Conservation (phyloP, 1,139 yeast species). For the Scheffersomyces stambukii region DNA sequence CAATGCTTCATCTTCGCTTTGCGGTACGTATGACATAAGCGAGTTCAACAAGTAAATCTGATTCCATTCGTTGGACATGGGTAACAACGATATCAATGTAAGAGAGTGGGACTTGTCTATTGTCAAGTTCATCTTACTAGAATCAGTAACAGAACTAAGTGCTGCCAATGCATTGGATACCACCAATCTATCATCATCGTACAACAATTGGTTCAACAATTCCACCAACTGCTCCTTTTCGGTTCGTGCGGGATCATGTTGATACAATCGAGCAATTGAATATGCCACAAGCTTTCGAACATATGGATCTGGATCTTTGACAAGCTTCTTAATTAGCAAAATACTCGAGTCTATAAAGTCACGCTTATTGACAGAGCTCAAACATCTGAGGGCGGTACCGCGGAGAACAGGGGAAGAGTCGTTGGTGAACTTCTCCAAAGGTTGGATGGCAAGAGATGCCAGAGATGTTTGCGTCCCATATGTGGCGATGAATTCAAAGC, state of each 20-base stretch:
- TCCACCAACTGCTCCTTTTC: slow-evolving; percentile 46
- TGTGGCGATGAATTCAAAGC: slow-evolving; percentile 55
- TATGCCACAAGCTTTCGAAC: slow-evolving; percentile 69
- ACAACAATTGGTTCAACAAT: slow-evolving; percentile 53
- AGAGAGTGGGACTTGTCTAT: slow-evolving; percentile 56
- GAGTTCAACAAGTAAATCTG: slow-evolving; percentile 70
- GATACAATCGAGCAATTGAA: slow-evolving; percentile 67
- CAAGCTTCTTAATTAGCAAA: slow-evolving; percentile 20
- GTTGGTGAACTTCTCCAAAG: slow-evolving; percentile 47
- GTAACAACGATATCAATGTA: slow-evolving; percentile 45
- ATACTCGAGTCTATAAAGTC: slow-evolving; percentile 43
- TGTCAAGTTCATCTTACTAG: slow-evolving; percentile 46
- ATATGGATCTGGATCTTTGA: slow-evolving; percentile 53
- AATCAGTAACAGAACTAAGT: slow-evolving; percentile 61
- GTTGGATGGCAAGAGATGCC: slow-evolving; percentile 54
- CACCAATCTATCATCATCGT: slow-evolving; percentile 57
- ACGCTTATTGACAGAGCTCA: slow-evolving; percentile 54
- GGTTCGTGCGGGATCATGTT: slow-evolving; percentile 46
- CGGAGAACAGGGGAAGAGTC: slow-evolving; percentile 33
- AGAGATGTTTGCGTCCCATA: slow-evolving; percentile 57
- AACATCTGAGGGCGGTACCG: slow-evolving; percentile 58
- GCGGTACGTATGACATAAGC: slow-evolving; percentile 69
- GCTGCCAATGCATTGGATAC: slow-evolving; percentile 74
- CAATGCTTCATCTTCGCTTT: slow-evolving; percentile 59
- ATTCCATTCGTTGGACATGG: slow-evolving; percentile 74